Conservation (phyloP, 2,329 filamentous ascomycete genomes). For the Zasmidium citrigriseum region DNA sequence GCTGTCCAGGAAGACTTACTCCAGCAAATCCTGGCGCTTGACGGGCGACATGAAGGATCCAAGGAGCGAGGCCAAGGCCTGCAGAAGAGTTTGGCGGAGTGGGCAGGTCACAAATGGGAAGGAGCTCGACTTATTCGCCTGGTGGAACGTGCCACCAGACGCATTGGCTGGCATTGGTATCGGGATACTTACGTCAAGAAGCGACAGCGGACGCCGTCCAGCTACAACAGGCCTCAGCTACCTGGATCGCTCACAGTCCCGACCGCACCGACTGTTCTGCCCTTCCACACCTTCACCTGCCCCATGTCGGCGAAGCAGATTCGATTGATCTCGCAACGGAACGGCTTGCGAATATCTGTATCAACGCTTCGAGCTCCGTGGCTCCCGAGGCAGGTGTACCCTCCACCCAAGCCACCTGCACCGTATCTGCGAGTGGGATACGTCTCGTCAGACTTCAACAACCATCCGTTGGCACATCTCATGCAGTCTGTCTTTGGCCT, state of each 20-base stretch:
- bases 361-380: slow-evolving; percentile 85
- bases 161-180: slow-evolving; percentile 83
- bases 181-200: slow-evolving; percentile 71
- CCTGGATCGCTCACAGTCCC: slow-evolving; percentile 75
- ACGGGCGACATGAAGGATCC: slow-evolving; percentile 33
- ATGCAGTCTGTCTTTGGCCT: slow-evolving; percentile 99
- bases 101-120: slow-evolving; percentile 81
- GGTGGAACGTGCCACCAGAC: slow-evolving; percentile 78
- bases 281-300: slow-evolving; percentile 97
- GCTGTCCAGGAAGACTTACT: slow-evolving; percentile 43
- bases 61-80: slow-evolving; percentile 41
- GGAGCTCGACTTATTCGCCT: slow-evolving; percentile 81
- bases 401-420: slow-evolving; percentile 78
- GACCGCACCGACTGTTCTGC: slow-evolving; percentile 87
- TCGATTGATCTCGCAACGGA: slow-evolving; percentile 90
- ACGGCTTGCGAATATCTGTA: slow-evolving; percentile 88
- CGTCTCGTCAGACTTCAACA: slow-evolving; percentile 98
- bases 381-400: slow-evolving; percentile 78
- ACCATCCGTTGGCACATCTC: slow-evolving; percentile 91
- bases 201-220: slow-evolving; percentile 56
- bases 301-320: slow-evolving; percentile 90
- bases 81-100: slow-evolving; percentile 40
- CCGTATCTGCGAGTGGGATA: slow-evolving; percentile 92
- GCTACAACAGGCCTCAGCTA: slow-evolving; percentile 72
- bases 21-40: slow-evolving; percentile 47